A percentile compares a stretch with the other conserved stretches of the same genome.
These are phyloP conservation scores for Ceratobasidium sp. DNA, from an alignment of 1,284 basidiomycete species.

Conservation along the genomic window DNA sequence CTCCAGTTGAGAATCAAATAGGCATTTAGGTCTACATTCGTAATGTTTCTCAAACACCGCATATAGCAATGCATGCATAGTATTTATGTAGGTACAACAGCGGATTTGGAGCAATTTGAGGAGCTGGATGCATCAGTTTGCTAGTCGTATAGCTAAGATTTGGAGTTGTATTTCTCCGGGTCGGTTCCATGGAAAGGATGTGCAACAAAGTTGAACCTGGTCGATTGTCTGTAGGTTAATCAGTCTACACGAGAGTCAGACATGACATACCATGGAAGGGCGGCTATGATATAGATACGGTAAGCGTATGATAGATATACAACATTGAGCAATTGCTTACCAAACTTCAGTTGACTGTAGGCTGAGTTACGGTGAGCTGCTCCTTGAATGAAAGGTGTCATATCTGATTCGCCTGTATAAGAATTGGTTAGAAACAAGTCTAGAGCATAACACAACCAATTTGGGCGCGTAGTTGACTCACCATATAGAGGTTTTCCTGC, in stretches of 20 bases:
- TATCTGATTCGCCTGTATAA: slow-evolving; percentile 60
- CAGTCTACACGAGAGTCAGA: not conserved
- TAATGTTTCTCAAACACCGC: not conserved
- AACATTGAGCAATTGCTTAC: slow-evolving; percentile 66
- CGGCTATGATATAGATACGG: slow-evolving; percentile 60
- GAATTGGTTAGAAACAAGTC: not conserved
- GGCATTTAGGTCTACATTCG: not conserved
- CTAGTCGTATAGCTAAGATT: slow-evolving; percentile 1
- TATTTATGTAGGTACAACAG: not conserved
- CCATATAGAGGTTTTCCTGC: slow-evolving; percentile 89
- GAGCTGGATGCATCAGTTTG: not conserved
- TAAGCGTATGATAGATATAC: slow-evolving; percentile 45
- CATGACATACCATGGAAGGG: slow-evolving; percentile 73
- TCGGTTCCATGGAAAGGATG: slow-evolving; percentile 90
- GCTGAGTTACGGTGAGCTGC: slow-evolving; percentile 91
- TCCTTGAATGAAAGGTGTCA: slow-evolving; percentile 90
- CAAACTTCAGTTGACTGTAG: slow-evolving; percentile 92
- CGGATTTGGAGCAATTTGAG: not conserved
- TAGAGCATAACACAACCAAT: not conserved
- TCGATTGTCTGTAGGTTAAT: slow-evolving; percentile 12
- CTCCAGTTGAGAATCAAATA: not conserved
- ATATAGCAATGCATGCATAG: not conserved
- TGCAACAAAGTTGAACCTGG: slow-evolving; percentile 92
- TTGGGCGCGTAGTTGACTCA: slow-evolving; percentile 59
- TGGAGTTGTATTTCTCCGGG: slow-evolving; percentile 75